Percentiles rank a stretch among this genome's conserved stretches.
These are phyloP conservation scores for Saprolegnia parasitica DNA, from an alignment of 352 stramenopile species.

Conservation along the genomic window DNA sequence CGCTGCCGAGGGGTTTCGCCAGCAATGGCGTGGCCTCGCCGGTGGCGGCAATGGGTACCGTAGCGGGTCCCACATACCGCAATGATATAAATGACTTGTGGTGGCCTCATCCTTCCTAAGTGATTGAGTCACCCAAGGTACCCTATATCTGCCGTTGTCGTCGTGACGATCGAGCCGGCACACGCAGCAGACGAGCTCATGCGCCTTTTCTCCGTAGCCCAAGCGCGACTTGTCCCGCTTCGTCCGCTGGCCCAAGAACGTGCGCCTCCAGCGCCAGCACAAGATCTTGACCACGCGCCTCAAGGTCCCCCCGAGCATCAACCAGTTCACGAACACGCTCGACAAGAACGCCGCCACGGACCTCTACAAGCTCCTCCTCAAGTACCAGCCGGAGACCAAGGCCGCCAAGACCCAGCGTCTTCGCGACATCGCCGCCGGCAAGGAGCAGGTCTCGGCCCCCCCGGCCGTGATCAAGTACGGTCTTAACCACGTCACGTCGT, in stretches of 20 bases:
- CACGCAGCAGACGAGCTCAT: conserved; percentile 10
- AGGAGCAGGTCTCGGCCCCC: conserved; percentile 84
- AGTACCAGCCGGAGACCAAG: conserved; percentile 99
- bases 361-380: conserved; percentile 98
- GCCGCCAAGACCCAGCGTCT: conserved; percentile 96
- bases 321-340: conserved; percentile 98
- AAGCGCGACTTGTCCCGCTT: conserved; percentile 97
- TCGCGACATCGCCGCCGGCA: conserved; percentile 93
- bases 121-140: conserved; percentile 29
- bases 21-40: not conserved
- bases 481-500: conserved; percentile 98
- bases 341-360: conserved; percentile 98
- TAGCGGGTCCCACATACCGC: conserved; percentile 86
- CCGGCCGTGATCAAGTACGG: conserved; percentile 96
- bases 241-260: conserved; percentile 98
- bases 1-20: not conserved
- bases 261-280: conserved; percentile 98
- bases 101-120: conserved; percentile 44
- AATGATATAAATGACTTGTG: conserved; percentile 90
- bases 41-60: conserved; percentile 29
- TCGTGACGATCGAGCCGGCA: no score
- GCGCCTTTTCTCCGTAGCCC: conserved; percentile 50
- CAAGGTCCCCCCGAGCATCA: conserved; percentile 98
- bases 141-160: not conserved
- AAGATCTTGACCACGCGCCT: conserved; percentile 98